Evolutionary conservation across 2,329 filamentous ascomycete species (phyloP).

Genomic region (Colletotrichum tamarilloi): DNA sequence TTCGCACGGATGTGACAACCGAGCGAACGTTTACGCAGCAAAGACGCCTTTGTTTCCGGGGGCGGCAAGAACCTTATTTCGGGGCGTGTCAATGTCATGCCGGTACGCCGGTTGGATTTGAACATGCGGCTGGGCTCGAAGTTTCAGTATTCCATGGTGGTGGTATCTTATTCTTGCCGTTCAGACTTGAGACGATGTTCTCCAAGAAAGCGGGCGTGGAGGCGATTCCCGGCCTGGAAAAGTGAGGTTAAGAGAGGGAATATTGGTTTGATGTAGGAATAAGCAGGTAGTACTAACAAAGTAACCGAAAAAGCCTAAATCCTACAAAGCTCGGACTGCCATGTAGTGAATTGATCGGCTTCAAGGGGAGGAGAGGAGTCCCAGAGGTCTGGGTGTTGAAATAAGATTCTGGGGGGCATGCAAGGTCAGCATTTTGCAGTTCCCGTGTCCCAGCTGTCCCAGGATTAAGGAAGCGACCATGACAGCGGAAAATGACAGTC

Average conservation of each 20-base stretch:
- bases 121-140: neutral
- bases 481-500: neutral
- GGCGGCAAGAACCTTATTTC: neutral
- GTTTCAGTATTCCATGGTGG: neutral
- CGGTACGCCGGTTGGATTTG: neutral
- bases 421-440: neutral
- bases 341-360: neutral
- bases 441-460: neutral
- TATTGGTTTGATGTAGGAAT: neutral
- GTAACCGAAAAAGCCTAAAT: neutral
- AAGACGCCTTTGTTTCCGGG: neutral
- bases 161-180: neutral
- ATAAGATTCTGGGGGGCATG: neutral
- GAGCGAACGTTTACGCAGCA: neutral
- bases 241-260: neutral
- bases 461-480: neutral
- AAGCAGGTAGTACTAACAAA: neutral
- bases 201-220: neutral
- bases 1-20: neutral
- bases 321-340: neutral
- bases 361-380: neutral
- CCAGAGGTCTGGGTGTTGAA: neutral
- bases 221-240: neutral
- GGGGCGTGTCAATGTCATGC: neutral
- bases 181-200: neutral